phyloP scores from a whole-genome alignment of 495 filamentous ascomycete genomes.

The Cladorrhinum samala region DNA sequence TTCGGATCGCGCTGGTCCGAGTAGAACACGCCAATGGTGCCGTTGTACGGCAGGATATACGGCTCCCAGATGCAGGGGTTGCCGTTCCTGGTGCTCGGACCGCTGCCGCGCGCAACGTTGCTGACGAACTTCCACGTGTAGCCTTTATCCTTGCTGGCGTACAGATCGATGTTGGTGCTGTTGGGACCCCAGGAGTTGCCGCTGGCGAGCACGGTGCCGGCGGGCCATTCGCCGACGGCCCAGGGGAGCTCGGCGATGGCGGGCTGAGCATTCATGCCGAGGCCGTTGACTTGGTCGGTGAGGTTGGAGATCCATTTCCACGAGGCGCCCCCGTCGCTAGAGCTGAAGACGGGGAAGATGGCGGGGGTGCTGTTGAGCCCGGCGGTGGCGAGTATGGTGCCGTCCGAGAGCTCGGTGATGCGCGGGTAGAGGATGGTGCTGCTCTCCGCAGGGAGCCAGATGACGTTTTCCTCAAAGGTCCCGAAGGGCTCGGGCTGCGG shows the following conservation, averaged over 20 bases:
- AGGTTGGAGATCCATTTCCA: constrained; percentile 59
- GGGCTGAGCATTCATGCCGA: constrained; percentile 63
- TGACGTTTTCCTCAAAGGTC: not conserved
- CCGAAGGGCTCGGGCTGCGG: not conserved
- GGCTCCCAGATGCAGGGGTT: constrained; percentile 67
- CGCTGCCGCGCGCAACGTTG: constrained; percentile 56
- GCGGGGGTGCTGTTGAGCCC: constrained; percentile 50
- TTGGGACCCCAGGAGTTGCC: constrained; percentile 53
- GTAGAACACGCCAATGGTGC: constrained; percentile 59
- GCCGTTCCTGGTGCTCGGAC: constrained; percentile 55
- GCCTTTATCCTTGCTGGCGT: constrained; percentile 54
- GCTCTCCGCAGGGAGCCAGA: not conserved
- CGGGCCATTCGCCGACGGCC: constrained; percentile 47
- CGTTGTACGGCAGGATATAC: constrained; percentile 51
- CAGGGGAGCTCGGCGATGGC: constrained; percentile 56
- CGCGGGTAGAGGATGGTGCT: not conserved
- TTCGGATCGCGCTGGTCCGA: constrained; percentile 61
- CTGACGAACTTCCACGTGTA: constrained; percentile 60
- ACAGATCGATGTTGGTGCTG: constrained; percentile 60
- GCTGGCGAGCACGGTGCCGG: constrained; percentile 56
- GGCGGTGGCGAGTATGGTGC: constrained; percentile 56
- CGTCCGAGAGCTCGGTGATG: constrained; percentile 36
- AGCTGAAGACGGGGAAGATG: constrained; percentile 61
- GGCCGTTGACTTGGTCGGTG: constrained; percentile 55
- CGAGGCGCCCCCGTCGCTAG: constrained; percentile 51